These are phyloP conservation scores for Pulveroboletus frians DNA, from an alignment of 768 basidiomycete species.

Conservation along the genomic window DNA sequence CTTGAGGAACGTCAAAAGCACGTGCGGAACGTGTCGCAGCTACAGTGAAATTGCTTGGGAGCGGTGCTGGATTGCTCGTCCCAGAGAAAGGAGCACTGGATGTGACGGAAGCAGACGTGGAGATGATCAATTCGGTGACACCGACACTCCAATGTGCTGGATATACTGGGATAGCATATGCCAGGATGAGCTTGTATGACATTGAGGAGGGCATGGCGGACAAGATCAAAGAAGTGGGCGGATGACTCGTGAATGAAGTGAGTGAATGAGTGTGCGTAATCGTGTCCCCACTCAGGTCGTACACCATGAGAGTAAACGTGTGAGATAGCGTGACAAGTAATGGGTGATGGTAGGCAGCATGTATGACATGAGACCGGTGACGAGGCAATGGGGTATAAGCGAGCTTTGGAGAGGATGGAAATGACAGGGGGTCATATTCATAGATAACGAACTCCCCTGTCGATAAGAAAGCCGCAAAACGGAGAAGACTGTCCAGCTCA, in stretches of 20 bases:
- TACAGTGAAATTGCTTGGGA: conserved; percentile 40
- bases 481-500: conserved; percentile 29
- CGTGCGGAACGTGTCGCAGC: conserved; percentile 57
- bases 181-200: conserved; percentile 68
- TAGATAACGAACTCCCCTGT: conserved; percentile 66
- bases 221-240: conserved; percentile 75
- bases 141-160: conserved; percentile 78
- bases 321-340: conserved; percentile 68
- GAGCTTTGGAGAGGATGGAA: conserved; percentile 38
- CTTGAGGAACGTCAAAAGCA: conserved; percentile 65
- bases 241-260: conserved; percentile 72
- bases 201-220: conserved; percentile 50
- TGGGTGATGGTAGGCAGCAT: conserved; percentile 74
- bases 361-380: conserved; percentile 46
- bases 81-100: conserved; percentile 6
- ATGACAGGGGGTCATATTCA: conserved; percentile 43
- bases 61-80: conserved; percentile 8
- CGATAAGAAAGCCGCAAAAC: conserved; percentile 57
- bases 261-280: conserved; percentile 61
- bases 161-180: conserved; percentile 73
- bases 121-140: conserved; percentile 70
- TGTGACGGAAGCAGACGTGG: conserved; percentile 22
- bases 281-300: conserved; percentile 53
- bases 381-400: conserved; percentile 44
- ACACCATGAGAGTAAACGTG: conserved; percentile 65